Conservation (phyloP, 2,329 filamentous ascomycete genomes). For the Tolypocladium ovalisporum region DNA sequence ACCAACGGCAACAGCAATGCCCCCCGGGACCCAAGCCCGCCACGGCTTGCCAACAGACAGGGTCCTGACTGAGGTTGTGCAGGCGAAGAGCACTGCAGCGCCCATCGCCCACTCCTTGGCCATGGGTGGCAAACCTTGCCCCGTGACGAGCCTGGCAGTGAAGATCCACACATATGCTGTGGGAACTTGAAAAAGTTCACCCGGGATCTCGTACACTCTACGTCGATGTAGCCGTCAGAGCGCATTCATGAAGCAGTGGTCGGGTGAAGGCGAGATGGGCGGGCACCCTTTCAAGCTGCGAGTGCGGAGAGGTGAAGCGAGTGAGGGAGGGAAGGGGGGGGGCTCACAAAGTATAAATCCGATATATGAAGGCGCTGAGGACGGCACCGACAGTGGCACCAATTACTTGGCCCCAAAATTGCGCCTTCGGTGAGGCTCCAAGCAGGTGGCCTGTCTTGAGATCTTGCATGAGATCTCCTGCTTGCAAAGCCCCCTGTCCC, state of each 20-base stretch:
- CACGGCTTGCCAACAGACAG: conserved; percentile 44
- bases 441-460: conserved; percentile 92
- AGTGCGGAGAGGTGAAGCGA: not conserved
- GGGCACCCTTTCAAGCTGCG: not conserved
- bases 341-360: conserved; percentile 59
- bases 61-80: conserved; percentile 62
- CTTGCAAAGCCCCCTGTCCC: conserved; percentile 67
- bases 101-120: conserved; percentile 69
- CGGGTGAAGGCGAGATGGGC: not conserved
- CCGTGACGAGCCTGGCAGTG: conserved; percentile 85
- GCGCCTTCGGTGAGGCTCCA: conserved; percentile 83
- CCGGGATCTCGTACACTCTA: conserved; percentile 78
- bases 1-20: conserved; percentile 92
- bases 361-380: conserved; percentile 77
- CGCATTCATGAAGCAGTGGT: not conserved
- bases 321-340: not conserved
- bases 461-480: conserved; percentile 93
- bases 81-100: conserved; percentile 63
- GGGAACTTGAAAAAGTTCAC: conserved; percentile 83
- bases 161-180: conserved; percentile 98
- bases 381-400: conserved; percentile 79
- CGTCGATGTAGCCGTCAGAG: not conserved
- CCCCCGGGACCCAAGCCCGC: conserved; percentile 73
- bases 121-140: conserved; percentile 75
- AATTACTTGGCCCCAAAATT: conserved; percentile 94